A percentile compares a stretch with the other conserved stretches of the same genome.
Evolutionary conservation across 1,284 basidiomycete genomes (phyloP).

Genomic region (Cutaneotrichosporon sp.): DNA sequence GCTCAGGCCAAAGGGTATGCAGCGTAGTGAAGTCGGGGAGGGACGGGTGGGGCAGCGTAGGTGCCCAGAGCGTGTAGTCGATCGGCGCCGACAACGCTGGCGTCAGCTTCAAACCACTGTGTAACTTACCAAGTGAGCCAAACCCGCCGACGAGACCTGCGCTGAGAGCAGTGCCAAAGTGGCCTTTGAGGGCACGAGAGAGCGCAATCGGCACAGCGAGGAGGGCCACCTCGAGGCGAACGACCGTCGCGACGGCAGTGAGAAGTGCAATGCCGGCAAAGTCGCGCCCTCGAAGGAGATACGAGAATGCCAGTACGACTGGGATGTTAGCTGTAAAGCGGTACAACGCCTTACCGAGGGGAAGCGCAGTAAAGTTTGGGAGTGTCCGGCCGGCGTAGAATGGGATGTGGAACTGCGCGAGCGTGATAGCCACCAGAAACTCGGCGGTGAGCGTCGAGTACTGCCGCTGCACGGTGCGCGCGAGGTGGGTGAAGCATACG

Average conservation of each 20-base stretch:
- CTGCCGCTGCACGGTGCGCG: conserved; percentile 58
- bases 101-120: not conserved
- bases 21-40: conserved; percentile 30
- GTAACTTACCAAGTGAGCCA: conserved; percentile 56
- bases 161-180: conserved; percentile 52
- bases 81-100: conserved; percentile 60
- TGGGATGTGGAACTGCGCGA: conserved; percentile 81
- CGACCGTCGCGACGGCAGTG: conserved; percentile 64
- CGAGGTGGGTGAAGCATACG: conserved; percentile 60
- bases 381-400: conserved; percentile 91
- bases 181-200: conserved; percentile 52
- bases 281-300: conserved; percentile 22
- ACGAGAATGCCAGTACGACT: conserved; percentile 25
- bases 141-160: conserved; percentile 57
- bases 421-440: conserved; percentile 64
- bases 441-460: conserved; percentile 59
- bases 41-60: conserved; percentile 30
- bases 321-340: conserved; percentile 10
- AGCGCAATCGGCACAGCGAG: conserved; percentile 62
- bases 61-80: conserved; percentile 82
- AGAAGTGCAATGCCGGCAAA: conserved; percentile 50
- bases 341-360: conserved; percentile 50
- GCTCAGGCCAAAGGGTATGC: conserved; percentile 78
- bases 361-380: conserved; percentile 87
- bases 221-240: conserved; percentile 73